Conservation (phyloP, 2,329 filamentous ascomycete species). For the Purpureocillium takamizusanense region DNA sequence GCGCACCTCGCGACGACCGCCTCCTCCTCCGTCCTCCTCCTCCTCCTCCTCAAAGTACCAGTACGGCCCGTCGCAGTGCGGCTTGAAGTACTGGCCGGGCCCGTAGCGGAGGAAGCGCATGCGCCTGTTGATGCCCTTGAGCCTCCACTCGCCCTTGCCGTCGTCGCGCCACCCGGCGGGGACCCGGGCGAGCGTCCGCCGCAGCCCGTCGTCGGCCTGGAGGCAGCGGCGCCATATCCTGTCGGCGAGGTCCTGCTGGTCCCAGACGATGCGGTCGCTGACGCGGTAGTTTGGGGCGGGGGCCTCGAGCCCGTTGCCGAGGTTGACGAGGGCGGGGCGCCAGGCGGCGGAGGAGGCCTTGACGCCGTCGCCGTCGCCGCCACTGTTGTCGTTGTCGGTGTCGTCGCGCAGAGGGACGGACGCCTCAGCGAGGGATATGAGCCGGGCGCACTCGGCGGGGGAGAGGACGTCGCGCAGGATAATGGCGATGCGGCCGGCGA, state of each 20-base stretch:
- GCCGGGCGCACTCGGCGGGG: slow-evolving; percentile 46
- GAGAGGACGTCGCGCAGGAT: slow-evolving; percentile 52
- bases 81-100: slow-evolving; percentile 62
- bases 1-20: slow-evolving; percentile 27
- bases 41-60: slow-evolving; percentile 36
- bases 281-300: slow-evolving; percentile 48
- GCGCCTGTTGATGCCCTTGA: slow-evolving; percentile 56
- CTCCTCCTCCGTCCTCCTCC: too few species aligned
- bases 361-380: too few species aligned
- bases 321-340: slow-evolving; percentile 60
- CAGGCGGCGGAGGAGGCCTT: slow-evolving; percentile 32
- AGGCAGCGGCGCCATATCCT: slow-evolving; percentile 54
- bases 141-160: slow-evolving; percentile 25
- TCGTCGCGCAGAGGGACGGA: slow-evolving; percentile 27
- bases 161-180: slow-evolving; percentile 14
- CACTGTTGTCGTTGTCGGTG: slow-evolving; percentile 3
- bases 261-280: slow-evolving; percentile 71
- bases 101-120: slow-evolving; percentile 69
- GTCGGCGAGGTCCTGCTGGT: slow-evolving; percentile 51
- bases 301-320: slow-evolving; percentile 52
- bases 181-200: slow-evolving; percentile 27
- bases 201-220: slow-evolving; percentile 27
- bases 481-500: slow-evolving; percentile 43
- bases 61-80: slow-evolving; percentile 62
- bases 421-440: slow-evolving; percentile 43